Conservation (phyloP, 2,329 filamentous ascomycete genomes). For the Ascomycota sp. region DNA sequence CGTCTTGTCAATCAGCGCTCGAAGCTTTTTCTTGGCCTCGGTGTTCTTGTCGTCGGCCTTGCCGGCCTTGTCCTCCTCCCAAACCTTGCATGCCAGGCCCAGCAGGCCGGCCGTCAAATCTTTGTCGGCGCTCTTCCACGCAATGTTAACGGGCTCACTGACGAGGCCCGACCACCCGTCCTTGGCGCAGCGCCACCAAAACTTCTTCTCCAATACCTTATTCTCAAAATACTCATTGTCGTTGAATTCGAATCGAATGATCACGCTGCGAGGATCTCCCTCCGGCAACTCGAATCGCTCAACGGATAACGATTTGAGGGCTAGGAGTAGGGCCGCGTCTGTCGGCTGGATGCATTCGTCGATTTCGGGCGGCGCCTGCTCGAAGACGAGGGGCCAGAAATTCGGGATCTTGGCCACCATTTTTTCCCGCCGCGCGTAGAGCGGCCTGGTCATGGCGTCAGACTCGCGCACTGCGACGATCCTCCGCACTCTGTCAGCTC, state of each 20-base stretch:
- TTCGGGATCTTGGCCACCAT: constrained; percentile 54
- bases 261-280: constrained; percentile 64
- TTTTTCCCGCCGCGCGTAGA: constrained; percentile 58
- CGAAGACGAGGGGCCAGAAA: constrained; percentile 91
- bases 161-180: constrained; percentile 59
- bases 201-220: constrained; percentile 68
- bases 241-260: constrained; percentile 57
- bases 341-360: constrained; percentile 72
- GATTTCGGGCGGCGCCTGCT: constrained; percentile 67
- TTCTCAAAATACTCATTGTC: constrained; percentile 72
- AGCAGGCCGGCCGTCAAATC: constrained; percentile 70
- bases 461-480: constrained; percentile 24
- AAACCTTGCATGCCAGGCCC: constrained; percentile 49
- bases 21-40: constrained; percentile 26
- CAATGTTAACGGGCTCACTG: constrained; percentile 71
- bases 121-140: constrained; percentile 54
- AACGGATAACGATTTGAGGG: constrained; percentile 49
- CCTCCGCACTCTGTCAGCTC: too few relatives aligned
- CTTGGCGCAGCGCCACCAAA: constrained; percentile 57
- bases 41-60: constrained; percentile 23
- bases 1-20: constrained; percentile 35
- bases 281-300: constrained; percentile 59
- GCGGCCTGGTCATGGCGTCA: constrained; percentile 51
- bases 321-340: constrained; percentile 54
- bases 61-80: constrained; percentile 31